Percentiles rank a stretch among this genome's conserved stretches.
These are phyloP conservation scores for Picea glauca DNA, from an alignment of 75 land plant species.

Conservation along the genomic window DNA sequence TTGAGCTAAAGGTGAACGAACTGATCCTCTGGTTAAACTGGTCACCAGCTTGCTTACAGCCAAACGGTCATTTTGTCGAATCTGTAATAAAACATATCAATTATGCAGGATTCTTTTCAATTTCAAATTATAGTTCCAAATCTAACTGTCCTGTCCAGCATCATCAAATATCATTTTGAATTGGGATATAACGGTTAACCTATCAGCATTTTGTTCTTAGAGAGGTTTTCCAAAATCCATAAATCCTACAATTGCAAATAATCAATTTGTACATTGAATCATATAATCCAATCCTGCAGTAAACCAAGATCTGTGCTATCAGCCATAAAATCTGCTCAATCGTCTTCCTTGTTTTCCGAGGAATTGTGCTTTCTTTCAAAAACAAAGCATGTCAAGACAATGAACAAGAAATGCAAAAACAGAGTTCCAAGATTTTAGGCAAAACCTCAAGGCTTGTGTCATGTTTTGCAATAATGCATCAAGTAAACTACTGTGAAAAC, in stretches of 20 bases:
- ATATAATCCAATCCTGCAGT: not conserved
- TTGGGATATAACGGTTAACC: not conserved
- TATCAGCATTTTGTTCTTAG: not conserved
- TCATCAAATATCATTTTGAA: not conserved
- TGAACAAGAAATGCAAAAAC: not conserved
- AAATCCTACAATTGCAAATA: not conserved
- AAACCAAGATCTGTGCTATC: too few species aligned
- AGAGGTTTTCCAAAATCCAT: not conserved
- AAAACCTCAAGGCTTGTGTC: not conserved
- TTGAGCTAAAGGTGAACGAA: conserved; percentile 96
- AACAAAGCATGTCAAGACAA: not conserved
- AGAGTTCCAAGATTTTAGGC: not conserved
- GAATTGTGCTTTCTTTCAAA: not conserved
- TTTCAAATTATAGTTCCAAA: not conserved
- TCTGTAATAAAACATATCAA: conserved; percentile 40
- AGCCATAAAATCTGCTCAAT: not conserved
- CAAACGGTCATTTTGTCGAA: conserved; percentile 92
- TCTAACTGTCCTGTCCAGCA: not conserved
- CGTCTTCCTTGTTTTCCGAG: not conserved
- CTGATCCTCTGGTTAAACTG: conserved; percentile 80
- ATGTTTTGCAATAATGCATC: not conserved
- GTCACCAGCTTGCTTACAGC: conserved; percentile 94
- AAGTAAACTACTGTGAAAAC: not conserved
- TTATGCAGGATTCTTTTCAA: not conserved
- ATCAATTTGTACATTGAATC: not conserved